phyloP scores from a whole-genome alignment of 805 yeast genomes.

The Jamesozyma hellenica region DNA sequence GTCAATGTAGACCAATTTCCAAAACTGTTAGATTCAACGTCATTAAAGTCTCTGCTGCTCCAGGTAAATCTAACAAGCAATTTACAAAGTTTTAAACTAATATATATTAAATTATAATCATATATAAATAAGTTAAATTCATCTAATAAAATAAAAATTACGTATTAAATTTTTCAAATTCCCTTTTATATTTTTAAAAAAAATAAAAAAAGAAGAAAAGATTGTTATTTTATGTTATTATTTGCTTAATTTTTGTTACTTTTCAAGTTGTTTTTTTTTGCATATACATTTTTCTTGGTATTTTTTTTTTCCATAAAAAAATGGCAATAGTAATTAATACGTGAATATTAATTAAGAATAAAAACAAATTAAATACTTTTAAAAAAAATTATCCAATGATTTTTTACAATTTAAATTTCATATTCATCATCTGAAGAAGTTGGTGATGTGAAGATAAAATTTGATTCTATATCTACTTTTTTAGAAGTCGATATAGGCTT shows the following conservation, averaged over 20 bases:
- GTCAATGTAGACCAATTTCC: conserved; percentile 99
- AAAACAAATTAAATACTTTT: background rate
- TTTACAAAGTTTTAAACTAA: conserved; percentile 83
- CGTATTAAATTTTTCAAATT: background rate
- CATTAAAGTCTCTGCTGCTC: conserved; percentile 83
- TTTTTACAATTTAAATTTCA: too few species aligned
- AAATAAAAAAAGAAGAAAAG: too few species aligned
- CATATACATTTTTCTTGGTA: too few species aligned
- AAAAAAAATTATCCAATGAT: too few species aligned
- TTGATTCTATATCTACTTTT: background rate
- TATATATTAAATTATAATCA: background rate
- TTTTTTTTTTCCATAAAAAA: too few species aligned
- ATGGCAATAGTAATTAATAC: too few species aligned
- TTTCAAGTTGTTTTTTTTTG: too few species aligned
- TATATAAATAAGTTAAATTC: conserved; percentile 1
- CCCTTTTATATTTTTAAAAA: too few species aligned
- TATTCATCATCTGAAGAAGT: background rate
- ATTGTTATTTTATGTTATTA: too few species aligned
- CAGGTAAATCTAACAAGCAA: conserved; percentile 78
- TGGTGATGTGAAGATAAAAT: background rate
- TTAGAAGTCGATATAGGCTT: background rate
- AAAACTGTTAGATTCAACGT: conserved; percentile 99
- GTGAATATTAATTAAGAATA: too few species aligned
- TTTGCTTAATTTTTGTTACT: too few species aligned
- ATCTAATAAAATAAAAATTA: conserved; percentile 1